Evolutionary conservation across 805 yeast genomes (phyloP).

Genomic region (Hanseniaspora meyeri): DNA sequence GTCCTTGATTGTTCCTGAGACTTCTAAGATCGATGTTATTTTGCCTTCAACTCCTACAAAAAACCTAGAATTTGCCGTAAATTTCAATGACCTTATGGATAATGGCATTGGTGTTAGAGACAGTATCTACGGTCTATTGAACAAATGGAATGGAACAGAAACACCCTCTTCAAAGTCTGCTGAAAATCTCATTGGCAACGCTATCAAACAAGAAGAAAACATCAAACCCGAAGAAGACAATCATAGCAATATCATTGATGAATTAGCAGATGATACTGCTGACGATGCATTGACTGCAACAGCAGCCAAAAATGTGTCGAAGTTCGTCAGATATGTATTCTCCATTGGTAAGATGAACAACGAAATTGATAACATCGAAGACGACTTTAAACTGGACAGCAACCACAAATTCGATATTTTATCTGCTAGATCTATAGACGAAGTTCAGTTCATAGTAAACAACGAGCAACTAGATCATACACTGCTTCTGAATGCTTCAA

Average conservation of each 20-base stretch:
- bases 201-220: background rate
- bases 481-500: constrained; percentile 2
- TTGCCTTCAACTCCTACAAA: constrained; percentile 60
- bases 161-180: background rate
- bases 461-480: constrained; percentile 27
- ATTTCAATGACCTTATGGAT: constrained; percentile 14
- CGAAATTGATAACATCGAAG: background rate
- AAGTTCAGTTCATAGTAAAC: constrained; percentile 44
- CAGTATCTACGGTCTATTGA: constrained; percentile 10
- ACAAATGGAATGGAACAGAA: constrained; percentile 8
- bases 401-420: constrained; percentile 44
- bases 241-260: background rate
- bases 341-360: constrained; percentile 26
- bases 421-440: constrained; percentile 61
- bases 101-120: constrained; percentile 14
- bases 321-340: constrained; percentile 28
- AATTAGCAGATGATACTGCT: background rate
- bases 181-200: background rate
- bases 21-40: constrained; percentile 33
- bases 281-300: background rate
- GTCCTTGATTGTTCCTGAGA: constrained; percentile 34
- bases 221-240: background rate
- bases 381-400: constrained; percentile 11
- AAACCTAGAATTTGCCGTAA: constrained; percentile 37
- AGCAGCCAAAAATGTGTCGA: constrained; percentile 21